Evolutionary conservation across 768 basidiomycete genomes (phyloP).

Genomic region (Termitomyces heimii): DNA sequence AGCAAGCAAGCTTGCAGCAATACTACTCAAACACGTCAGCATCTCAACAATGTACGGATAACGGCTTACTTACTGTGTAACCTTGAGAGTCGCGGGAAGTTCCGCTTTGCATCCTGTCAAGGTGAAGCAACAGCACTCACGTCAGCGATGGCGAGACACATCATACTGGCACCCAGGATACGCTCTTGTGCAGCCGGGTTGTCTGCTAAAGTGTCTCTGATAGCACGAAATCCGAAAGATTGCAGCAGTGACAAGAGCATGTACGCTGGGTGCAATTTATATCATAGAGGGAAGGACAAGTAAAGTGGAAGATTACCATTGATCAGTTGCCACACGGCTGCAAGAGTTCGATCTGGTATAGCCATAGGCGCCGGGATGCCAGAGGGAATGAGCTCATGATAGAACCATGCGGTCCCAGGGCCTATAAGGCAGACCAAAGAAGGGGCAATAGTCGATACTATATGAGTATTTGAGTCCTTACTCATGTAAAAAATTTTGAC

Average conservation of each 20-base stretch:
- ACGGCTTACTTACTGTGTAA: constrained; percentile 57
- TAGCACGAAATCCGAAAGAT: constrained; percentile 60
- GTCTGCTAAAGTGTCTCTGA: constrained; percentile 50
- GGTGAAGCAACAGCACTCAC: constrained; percentile 33
- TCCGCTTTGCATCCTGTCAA: not conserved
- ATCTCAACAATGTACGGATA: not conserved
- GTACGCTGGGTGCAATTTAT: constrained; percentile 21
- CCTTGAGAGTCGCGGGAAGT: constrained; percentile 23
- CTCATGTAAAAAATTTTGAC: not conserved
- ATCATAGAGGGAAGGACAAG: not conserved
- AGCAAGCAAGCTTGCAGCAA: constrained; percentile 47
- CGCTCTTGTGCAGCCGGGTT: constrained; percentile 62
- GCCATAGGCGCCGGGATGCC: constrained; percentile 21
- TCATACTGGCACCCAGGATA: constrained; percentile 56
- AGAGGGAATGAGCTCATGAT: constrained; percentile 56
- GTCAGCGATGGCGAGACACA: constrained; percentile 64
- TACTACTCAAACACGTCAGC: constrained; percentile 37
- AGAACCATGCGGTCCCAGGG: constrained; percentile 64
- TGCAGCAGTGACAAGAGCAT: constrained; percentile 47
- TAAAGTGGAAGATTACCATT: constrained; percentile 40
- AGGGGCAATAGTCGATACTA: constrained; percentile 33
- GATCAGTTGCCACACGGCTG: constrained; percentile 63
- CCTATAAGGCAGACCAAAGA: constrained; percentile 40
- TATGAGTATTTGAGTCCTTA: not conserved
- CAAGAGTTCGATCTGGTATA: constrained; percentile 45